Base-by-base conservation (phyloP, 1,139 yeast species). In the Scheffersomyces insectosa region DNA sequence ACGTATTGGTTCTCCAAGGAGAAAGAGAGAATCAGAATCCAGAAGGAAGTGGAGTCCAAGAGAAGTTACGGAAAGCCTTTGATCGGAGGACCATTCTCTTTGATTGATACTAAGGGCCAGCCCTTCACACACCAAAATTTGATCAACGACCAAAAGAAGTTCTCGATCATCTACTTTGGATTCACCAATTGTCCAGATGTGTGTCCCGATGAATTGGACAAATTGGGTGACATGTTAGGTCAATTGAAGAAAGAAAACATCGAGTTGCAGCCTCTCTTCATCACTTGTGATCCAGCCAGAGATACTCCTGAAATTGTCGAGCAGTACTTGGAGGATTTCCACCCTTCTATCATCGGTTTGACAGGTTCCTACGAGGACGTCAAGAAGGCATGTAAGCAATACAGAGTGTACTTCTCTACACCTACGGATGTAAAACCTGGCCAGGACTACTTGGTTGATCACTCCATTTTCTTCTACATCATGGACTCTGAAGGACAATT, bases 101-200 rank as follows among this genome's bases (percentile, higher is more conserved):
- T 93, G 49, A 63, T 78, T 4, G 97, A 90, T 59, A 77, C 80
- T 33, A 68, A 90, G 40, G 90, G 91, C 33, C 68, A 84, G 20
- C 67, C 65, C 14, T 93, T 91, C 62, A 88, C 97, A 1, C 82
- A 89, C 28, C 73, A 87, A 46, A 80, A 91, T 56, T 72, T 93
- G 59, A 69, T 79, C 50, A 95, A 93, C 37, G 64, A 68, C 44
- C 49, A 65, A 3, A 69, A 68, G 50, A 83, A 80, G 62, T 93
- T 88, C 63, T 80, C 90, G 10, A 72, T 93, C 42, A 64, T 93
- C 13, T 93, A 93, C 66, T 93, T 93, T 67, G 99, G 99, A 0
- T 93, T 93, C 70, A 87, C 96, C 4, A 91, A 90, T 67, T 93
- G 99, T 68, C 99, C 99, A 6, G 99, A 93, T 65, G 90, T 93